Evolutionary conservation across 1,139 yeast species (phyloP), one percentile per base, ranked within the genome.

Genomic region (Pichia sp.): DNA sequence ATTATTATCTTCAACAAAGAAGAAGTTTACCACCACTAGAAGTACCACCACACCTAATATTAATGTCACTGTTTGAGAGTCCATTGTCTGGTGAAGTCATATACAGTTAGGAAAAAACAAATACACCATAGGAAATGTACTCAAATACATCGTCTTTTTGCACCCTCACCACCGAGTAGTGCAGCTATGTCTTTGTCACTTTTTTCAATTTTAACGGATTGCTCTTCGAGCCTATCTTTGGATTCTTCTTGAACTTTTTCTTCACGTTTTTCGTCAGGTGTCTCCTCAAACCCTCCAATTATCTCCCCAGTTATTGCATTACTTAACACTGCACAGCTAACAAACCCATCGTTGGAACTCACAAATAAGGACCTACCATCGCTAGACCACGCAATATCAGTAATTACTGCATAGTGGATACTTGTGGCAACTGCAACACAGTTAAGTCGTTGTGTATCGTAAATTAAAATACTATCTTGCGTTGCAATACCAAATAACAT

Each of bases 291-390:
- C 6, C 46, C 50, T 2, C 56, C 55, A 27, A 38, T 44, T 11
- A 48, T 27, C 5, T 35, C 46, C 1, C 66, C 66, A 9, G 59
- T 42, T 2, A 64, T 42, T 4, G 50, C 46, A 7, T 57, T 58
- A 31, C 58, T 51, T 4, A 66, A 75, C 50, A 86, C 79, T 3
- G 88, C 66, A 39, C 75, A 74, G 0, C 96, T 85, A 58, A 97
- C 86, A 61, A 88, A 90, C 28, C 98, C 98, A 65, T 94, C 99
- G 0, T 95, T 85, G 0, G 97, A 86, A n/a, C 95, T 80, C 34
- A 85, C 75, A 55, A 90, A 70, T 31, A 92, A 66, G 25, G 77
- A 69, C n/a, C 68, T 67, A 0, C 97, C 98, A 63, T 86, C 88
- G 3, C 70, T 67, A 39, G 86, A 76, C 98, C 98, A 94, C 9